Evolutionary conservation across 371 early-diverging fungal species (phyloP), one percentile per base, ranked within the genome.

Genomic region (Lichtheimia corymbifera): DNA sequence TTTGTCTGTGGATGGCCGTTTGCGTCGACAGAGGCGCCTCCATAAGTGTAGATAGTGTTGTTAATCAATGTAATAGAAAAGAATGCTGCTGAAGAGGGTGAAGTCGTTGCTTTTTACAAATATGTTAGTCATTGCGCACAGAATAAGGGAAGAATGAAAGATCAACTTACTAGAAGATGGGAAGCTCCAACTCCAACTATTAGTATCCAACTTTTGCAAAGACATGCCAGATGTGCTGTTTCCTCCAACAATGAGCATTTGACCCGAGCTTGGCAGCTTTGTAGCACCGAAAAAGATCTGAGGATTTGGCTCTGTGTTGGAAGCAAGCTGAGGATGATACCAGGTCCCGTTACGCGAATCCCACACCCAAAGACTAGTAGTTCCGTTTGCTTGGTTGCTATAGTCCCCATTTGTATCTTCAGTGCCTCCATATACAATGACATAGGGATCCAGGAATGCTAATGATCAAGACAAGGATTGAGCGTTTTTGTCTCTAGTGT

Each of bases 41-140:
- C 81, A 62, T 76, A 80, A 4, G 71, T 76, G 54, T 69, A 80
- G 4, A 80, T 58, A 5, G 77, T 74, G 30, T 80, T 80, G 50
- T 74, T 69, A 4, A 74, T 62, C 3, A 59, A 57, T 1, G 62
- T 17, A 47, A 72, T 71, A 1, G 75, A 50, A 56, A 67, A 77
- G 7, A 71, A 70, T 27, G 66, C 57, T 0, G 68, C 20, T 2
- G 60, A 57, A 18, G 47, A 50, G 13, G 72, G 72, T 20, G 66
- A 53, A 54, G 51, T 51, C 0, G 61, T 61, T 24, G 27, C 66
- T 66, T 18, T 17, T 9, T 22, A 22, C 1, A 43, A 7, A 17
- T 17, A 11, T 18, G 22, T 47, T 4, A 47, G 18, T 18, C 5
- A 5, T 7, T 47, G 17, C 6, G 9, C 12, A 47, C n/a, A n/a